Base-by-base conservation (phyloP, 2,329 filamentous ascomycete species). In the Xylaria hypoxylon region DNA sequence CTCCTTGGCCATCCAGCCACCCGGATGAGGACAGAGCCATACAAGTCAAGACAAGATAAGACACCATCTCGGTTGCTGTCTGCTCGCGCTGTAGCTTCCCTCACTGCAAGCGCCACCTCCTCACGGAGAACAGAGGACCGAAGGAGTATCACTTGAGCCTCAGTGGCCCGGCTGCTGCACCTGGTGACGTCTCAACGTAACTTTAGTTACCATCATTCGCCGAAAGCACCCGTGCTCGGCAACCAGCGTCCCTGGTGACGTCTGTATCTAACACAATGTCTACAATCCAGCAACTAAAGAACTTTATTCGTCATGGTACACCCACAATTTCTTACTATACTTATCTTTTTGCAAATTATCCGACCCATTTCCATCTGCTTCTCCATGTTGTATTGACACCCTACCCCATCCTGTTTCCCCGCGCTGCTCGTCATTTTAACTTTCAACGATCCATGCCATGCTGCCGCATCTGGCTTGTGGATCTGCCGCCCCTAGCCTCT, bases 231-330 rank as follows among this genome's bases (percentile, higher is more conserved):
- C 64, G 59, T 40, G 59, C 56, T 33, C 35, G 24, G 17, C 51
- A 35, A 35, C 38, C 22, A 33, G 35, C 40, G 19, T 35, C 50
- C 65, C 56, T 31, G 58, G 73, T 75, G 72, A 76, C 74, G 67
- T 74, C 65, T 64, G 68, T 40, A 64, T 71, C 24, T 45, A 24
- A 22, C 47, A 79, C 72, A 48, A 89, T 89, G 87, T 89, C 87
- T 76, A 89, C 87, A 72, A 97, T 97, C 83, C 95, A 97, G 84
- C 96, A 96, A 79, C 88, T 97, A 75, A 97, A 98, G 83, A 97
- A 97, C 82, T 96, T 98, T 82, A 96, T 98, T 82, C 92, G 95
- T 72, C 95, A 97, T 85, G 95, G 87, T 89, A 67, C 47, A 66
- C 45, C 42, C 13, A 28, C 45, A 42, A 8, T 19, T 42, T 52